Evolutionary conservation across 2,329 filamentous ascomycete genomes (phyloP).

Genomic region (Hypoxylon sp.): DNA sequence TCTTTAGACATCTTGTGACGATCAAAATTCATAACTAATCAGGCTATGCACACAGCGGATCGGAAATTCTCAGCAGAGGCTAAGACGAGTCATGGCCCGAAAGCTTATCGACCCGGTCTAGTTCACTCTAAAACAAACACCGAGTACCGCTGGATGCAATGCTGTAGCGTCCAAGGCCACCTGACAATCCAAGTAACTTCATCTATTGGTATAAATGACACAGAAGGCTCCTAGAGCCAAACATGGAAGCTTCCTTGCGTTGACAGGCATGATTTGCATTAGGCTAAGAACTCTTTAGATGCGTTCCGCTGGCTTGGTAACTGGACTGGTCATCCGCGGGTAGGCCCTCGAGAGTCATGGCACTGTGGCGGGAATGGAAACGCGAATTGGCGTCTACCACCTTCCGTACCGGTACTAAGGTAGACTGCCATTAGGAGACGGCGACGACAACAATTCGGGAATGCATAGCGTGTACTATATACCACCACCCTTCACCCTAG

Average conservation of each 20-base stretch:
- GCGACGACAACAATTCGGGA: conserved; percentile 40
- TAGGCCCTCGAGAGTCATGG: conserved; percentile 40
- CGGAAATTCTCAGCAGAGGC: conserved; percentile 26
- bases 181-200: conserved; percentile 5
- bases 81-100: conserved; percentile 36
- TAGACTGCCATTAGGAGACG: conserved; percentile 28
- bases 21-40: conserved; percentile 28
- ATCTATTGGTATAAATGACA: conserved; percentile 13
- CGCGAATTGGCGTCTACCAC: conserved; percentile 14
- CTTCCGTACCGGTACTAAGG: conserved; percentile 31
- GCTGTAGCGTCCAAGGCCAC: conserved; percentile 10
- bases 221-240: conserved; percentile 16
- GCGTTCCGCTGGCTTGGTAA: conserved; percentile 41
- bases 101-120: conserved; percentile 20
- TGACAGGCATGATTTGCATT: conserved; percentile 40
- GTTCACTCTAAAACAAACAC: conserved; percentile 24
- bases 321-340: conserved; percentile 11
- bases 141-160: conserved; percentile 26
- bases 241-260: conserved; percentile 23
- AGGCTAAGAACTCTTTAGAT: conserved; percentile 32
- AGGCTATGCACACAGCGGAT: conserved; percentile 33
- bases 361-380: conserved; percentile 35
- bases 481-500: conserved; percentile 21
- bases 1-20: conserved; percentile 17
- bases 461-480: conserved; percentile 36